Evolutionary conservation across 345 rosid species (phyloP), one percentile per base, ranked within the genome.

Genomic region (Linum usitatissimum): DNA sequence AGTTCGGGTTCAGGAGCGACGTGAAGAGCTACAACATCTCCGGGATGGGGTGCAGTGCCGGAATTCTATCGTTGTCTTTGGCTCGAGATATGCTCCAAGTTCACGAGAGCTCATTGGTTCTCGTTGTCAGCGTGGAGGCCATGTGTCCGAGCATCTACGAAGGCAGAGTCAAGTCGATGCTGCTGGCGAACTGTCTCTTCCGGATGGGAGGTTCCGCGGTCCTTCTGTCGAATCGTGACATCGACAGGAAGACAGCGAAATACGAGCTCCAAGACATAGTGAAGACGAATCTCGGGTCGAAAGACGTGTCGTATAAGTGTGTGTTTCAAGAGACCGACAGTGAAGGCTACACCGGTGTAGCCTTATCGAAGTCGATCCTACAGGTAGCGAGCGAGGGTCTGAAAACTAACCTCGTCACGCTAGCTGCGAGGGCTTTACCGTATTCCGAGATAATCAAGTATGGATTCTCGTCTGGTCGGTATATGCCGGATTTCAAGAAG

Each of bases 1-100:
- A 82, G 63, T 88, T 81, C 73, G 84, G 82, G 79, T 78, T 88
- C 21, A 74, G 92, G 61, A 88, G 96, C 66, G 86, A 88, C 60
- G 81, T 88, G 18, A 88, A 79, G 67, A 88, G 92, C 78, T 84
- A 83, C 57, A 85, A 88, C 75, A 83, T 88, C 3, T 85, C 90
- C 0, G 90, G 96, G 36, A 88, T 88, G 92, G 96, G 96, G 1
- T 85, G 96, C 67, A 85, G 90, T 42, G 96, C 96, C 0, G 86
- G 96, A 15, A 57, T 86, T 18, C 82, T 88, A 40, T 80, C 96
- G 18, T 67, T 88, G 2, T 89, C 84, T 71, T 68, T 85, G 23
- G 92, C 92, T 38, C 87, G 86, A 0, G 91, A 88, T 60, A 75
- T 88, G 62, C 86, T 88, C 54, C 90, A 79, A 30, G 86, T 82